These are phyloP conservation scores for Epichloe sibirici DNA, from an alignment of 2,329 filamentous ascomycete species.

Conservation along the genomic window DNA sequence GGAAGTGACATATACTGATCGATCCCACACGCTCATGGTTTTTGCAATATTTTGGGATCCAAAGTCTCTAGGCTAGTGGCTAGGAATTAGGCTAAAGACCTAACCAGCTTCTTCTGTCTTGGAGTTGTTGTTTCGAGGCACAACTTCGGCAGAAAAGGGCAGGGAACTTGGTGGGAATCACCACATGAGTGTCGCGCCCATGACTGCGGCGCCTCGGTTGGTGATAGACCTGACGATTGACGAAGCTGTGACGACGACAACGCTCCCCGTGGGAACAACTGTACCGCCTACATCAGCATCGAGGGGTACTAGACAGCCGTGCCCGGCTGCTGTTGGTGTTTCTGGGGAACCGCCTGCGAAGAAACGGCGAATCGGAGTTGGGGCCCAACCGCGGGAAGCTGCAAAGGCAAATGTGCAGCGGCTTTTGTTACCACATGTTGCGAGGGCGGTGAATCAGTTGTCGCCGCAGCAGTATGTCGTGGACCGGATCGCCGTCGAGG, in stretches of 20 bases:
- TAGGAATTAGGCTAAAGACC: background rate
- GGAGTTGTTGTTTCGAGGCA: slow-evolving; percentile 1
- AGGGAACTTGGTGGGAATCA: background rate
- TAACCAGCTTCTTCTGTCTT: background rate
- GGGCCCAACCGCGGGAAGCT: slow-evolving; percentile 4
- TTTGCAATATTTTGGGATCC: too few species aligned
- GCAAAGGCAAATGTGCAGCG: slow-evolving; percentile 15
- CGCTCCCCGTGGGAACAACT: background rate
- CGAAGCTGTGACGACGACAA: slow-evolving; percentile 1
- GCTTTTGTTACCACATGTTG: slow-evolving; percentile 23
- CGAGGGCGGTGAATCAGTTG: slow-evolving; percentile 14
- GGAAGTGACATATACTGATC: background rate
- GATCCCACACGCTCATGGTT: background rate
- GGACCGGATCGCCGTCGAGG: slow-evolving; percentile 19
- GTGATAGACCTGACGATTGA: slow-evolving; percentile 17
- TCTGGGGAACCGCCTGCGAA: slow-evolving; percentile 19
- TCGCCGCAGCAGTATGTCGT: slow-evolving; percentile 11
- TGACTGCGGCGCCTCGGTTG: slow-evolving; percentile 13
- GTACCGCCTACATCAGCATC: background rate
- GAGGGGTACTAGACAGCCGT: background rate
- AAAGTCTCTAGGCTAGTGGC: background rate
- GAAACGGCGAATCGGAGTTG: slow-evolving; percentile 16
- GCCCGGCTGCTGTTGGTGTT: background rate
- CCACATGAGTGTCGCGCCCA: slow-evolving; percentile 17
- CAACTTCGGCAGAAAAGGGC: background rate